Evolutionary conservation across 1,284 basidiomycete genomes (phyloP), one percentile per base, ranked within the genome.

Genomic region (Sporisorium scitamineum): DNA sequence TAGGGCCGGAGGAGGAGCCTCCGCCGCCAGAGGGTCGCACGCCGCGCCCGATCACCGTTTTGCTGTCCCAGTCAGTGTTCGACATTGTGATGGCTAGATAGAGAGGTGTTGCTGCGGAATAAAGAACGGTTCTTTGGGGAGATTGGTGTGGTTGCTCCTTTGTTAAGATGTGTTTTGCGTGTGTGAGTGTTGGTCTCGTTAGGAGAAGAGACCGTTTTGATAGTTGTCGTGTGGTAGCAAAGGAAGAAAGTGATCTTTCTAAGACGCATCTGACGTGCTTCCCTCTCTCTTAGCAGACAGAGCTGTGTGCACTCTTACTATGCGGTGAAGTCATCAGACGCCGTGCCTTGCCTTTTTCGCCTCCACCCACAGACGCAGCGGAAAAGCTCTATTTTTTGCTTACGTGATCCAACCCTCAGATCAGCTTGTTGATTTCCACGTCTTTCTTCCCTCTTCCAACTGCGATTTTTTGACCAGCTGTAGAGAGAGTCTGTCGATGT

Each of bases 11-110:
- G 85, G 89, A 90, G 83, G 91, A 91, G 16, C 92, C 64, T 11
- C 41, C 88, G 7, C 89, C 89, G 9, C 73, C 76, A 39, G 51
- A 34, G 4, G 81, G 70, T 72, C 90, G 89, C 72, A 89, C 89
- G 84, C 90, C 93, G 82, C 84, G 88, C 67, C 94, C 94, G 78
- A 95, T 94, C 77, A 94, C 91, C 61, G 87, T 87, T 14, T 76
- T 81, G 34, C 55, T 60, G 52, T 85, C 83, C 80, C 80, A 81
- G 29, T 76, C 73, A 4, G 73, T 76, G 55, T 67, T 70, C 8
- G 68, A 68, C 74, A 76, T 76, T 68, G 62, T 20, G 24, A 10
- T 20, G 5, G 26, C n/a, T 32, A 27, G 27, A 29, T 2, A 24
- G 27, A 22, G 10, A 27, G 39, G 39, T 20, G 27, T 29, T n/a